Evolutionary conservation across 176 grass and related monocot genomes (phyloP), one percentile per base, ranked within the genome.

Genomic region (Dendrocalamus sinicus): DNA sequence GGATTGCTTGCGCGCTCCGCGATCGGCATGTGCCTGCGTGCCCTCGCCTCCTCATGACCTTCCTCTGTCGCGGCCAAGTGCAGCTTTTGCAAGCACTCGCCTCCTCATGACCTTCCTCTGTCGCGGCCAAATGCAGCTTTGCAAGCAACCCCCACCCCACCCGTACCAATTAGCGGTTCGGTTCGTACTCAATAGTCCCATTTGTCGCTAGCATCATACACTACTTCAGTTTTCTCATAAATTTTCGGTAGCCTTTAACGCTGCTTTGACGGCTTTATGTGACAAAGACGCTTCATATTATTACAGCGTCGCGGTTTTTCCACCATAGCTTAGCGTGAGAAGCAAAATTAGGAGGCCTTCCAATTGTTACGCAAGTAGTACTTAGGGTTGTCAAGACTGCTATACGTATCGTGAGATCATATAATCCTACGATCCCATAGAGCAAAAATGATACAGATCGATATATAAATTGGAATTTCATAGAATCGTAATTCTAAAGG

Each of bases 1-100:
- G 67, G 64, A 77, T 65, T 91, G 80, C 80, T 83, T 91, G 30
- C 30, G 2, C 16, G 69, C 89, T 52, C 85, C 80, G 85, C 89
- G 75, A 91, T 44, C 51, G 52, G 50, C 89, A 87, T 79, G 89
- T 83, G 84, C 66, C n/a, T 12, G 80, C 64, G 70, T 83, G 70
- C 43, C 23, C 14, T 35, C 12, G 22, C 46, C 44, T 52, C 61
- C 66, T 40, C 26, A 16, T 62, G 22, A 23, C 30, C 76, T 58
- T 41, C 55, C 67, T 13, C 40, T 66, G 51, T 71, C 82, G 28
- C 70, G 3, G 14, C 46, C 43, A 2, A 1, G 3, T 4, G 16
- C 46, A 43, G 40, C 78, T 32, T 24, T 48, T 23, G 1, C 70
- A 4, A 11, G 12, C 48, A 5, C 14, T 32, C 12, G 22, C 46